A percentile compares a stretch with the other conserved stretches of the same genome.
These are phyloP conservation scores for Lavandula angustifolia DNA, from an alignment of 257 asterid species.

Conservation along the genomic window DNA sequence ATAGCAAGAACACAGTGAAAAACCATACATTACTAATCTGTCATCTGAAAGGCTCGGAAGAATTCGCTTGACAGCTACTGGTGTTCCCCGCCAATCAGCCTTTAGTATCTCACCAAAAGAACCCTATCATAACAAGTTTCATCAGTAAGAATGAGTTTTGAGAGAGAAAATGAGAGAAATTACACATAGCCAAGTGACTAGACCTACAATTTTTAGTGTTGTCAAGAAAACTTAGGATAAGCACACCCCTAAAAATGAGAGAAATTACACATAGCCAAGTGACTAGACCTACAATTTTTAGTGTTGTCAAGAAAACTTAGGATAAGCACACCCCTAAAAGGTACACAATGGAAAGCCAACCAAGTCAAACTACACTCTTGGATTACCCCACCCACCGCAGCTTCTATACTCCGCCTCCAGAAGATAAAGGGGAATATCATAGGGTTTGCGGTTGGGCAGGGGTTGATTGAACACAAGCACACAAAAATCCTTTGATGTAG, in stretches of 20 bases:
- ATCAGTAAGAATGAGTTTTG: slow-evolving; percentile 33
- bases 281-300: slow-evolving; percentile 14
- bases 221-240: not conserved
- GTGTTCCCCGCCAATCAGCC: slow-evolving; percentile 98
- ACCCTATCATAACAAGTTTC: slow-evolving; percentile 64
- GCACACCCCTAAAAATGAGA: slow-evolving; percentile 25
- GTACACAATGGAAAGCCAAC: slow-evolving; percentile 1
- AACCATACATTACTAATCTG: slow-evolving; percentile 85
- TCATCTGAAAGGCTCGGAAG: slow-evolving; percentile 99
- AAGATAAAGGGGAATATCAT: slow-evolving; percentile 13
- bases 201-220: slow-evolving; percentile 13
- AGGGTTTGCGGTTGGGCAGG: not conserved
- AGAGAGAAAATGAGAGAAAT: slow-evolving; percentile 7
- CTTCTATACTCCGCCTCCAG: slow-evolving; percentile 14
- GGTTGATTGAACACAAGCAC: slow-evolving; percentile 5
- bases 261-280: slow-evolving; percentile 11
- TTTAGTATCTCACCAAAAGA: slow-evolving; percentile 97
- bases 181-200: slow-evolving; percentile 4
- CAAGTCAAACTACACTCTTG: not conserved
- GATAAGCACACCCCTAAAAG: not conserved
- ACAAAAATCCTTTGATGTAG: not conserved
- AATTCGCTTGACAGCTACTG: slow-evolving; percentile 98
- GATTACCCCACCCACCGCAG: slow-evolving; percentile 5
- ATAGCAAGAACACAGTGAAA: slow-evolving; percentile 25
- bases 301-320: not conserved